Percentiles rank a stretch among this genome's conserved stretches.
Conservation (phyloP, 2,329 filamentous ascomycete species). For the Apiospora phragmitis region DNA sequence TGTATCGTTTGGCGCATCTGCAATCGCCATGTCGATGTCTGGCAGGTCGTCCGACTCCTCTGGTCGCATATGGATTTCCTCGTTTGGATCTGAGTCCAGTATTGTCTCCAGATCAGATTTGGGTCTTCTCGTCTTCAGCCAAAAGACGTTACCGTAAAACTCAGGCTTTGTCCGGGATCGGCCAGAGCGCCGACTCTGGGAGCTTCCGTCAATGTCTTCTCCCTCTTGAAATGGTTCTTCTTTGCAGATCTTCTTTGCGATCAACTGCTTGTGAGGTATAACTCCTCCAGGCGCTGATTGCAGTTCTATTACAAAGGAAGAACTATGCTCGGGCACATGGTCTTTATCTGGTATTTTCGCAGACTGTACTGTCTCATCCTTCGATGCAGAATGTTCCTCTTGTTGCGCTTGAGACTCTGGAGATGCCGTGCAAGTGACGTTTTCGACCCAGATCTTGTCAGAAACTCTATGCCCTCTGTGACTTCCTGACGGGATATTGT, state of each 20-base stretch:
- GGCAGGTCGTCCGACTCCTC: not conserved
- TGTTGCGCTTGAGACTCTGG: not conserved
- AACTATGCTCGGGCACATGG: not conserved
- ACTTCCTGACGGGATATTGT: not conserved
- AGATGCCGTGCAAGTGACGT: not conserved
- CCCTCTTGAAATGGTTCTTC: not conserved
- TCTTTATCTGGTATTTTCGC: not conserved
- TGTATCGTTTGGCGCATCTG: not conserved
- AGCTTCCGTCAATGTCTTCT: slow-evolving; percentile 9
- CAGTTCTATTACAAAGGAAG: not conserved
- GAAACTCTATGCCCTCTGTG: not conserved
- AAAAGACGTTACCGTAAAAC: slow-evolving; percentile 16
- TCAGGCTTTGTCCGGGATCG: slow-evolving; percentile 20
- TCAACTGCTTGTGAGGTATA: slow-evolving; percentile 11
- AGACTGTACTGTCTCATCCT: not conserved
- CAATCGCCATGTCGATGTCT: not conserved
- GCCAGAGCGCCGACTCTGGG: slow-evolving; percentile 17
- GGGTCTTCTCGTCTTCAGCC: slow-evolving; percentile 14
- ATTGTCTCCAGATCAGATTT: not conserved
- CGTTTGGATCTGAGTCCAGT: not conserved
- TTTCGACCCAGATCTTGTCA: not conserved
- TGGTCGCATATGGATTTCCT: not conserved
- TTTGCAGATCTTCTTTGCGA: slow-evolving; percentile 5
- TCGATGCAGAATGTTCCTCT: not conserved
- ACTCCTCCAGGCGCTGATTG: not conserved